Evolutionary conservation across 495 filamentous ascomycete genomes (phyloP), one percentile per base, ranked within the genome.

Genomic region (Bombardia bombarda): DNA sequence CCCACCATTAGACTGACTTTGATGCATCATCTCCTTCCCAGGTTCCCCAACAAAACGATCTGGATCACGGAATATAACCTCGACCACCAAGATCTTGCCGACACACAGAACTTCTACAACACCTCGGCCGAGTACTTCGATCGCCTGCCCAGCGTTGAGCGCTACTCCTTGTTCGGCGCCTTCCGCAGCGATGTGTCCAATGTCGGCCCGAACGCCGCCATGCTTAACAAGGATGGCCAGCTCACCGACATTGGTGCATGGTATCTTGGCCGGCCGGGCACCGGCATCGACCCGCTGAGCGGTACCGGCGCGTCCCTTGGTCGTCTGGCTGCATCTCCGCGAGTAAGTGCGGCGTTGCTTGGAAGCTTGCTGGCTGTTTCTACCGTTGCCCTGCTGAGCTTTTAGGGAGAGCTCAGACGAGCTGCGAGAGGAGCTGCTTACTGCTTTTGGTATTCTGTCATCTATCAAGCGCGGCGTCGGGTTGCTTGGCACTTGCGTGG

Each of bases 51-150:
- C 48, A 72, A 67, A 48, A 66, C 67, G 8, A 69, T 86, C 46
- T 87, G 83, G 83, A 68, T 86, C n/a, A 86, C 83, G 26, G 83
- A 87, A 53, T 86, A 77, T 60, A 82, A 78, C 35, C 52, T 66
- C 21, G 47, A 71, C 49, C 46, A 77, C 46, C 57, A 73, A 41
- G 61, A 60, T 14, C 62, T 87, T 25, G 36, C 50, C 5, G 61
- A 68, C 1, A 79, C 80, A 4, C 77, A 88, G 54, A 26, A 37
- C 3, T 84, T 85, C 58, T 87, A 74, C 57, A 85, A 86, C 53
- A 68, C 54, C 17, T 77, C 72, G 9, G 57, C 70, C 25, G 69
- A 76, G 45, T 86, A 79, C 53, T 68, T 87, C 32, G 84, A 87
- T 51, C 69, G 74, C 2, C 53, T 82, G 35, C 66, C 69, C 40